Evolutionary conservation across 2,329 filamentous ascomycete species (phyloP), one percentile per base, ranked within the genome.

Genomic region (Penicillium sp.): DNA sequence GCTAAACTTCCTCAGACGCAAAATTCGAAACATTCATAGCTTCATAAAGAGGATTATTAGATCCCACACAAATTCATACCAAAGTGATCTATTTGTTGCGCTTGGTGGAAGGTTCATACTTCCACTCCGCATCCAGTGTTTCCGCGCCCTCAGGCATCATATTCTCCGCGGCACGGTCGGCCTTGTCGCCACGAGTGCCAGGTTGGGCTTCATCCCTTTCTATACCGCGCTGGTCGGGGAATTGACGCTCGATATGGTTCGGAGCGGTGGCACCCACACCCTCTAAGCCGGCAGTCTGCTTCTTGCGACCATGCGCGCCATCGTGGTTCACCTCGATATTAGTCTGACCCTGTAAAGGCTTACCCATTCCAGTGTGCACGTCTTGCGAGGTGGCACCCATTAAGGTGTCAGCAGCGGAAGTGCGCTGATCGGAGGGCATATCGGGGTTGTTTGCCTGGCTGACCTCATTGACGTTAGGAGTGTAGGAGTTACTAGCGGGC

Each of bases 331-430:
- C 54, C 67, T 85, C 82, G 2, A 60, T 66, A 51, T 70, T 77
- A 18, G 77, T 79, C 71, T 83, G 74, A 22, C 79, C 82, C 46
- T 73, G 70, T 9, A 75, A 70, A 2, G 82, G 82, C 52, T 83
- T 76, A 2, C 82, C 82, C 1, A 83, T 64, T 0, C 82, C 81
- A 0, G 71, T 76, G 71, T 85, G 73, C 7, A 85, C 81, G 49
- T 82, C 78, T 12, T 66, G 71, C 0, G 81, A 84, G 2, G 81
- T 82, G 3, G 81, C 77, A 26, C 83, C 82, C 29, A 63, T 71
- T 14, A 84, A 66, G 0, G 81, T 81, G 31, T 76, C 73, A 1
- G 68, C 70, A 0, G 82, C 79, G 12, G 72, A 65, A 6, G 80
- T 77, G 53, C 77, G 76, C 58, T 76, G 69, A 14, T 56, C 54